Evolutionary conservation across 805 yeast genomes (phyloP), one percentile per base, ranked within the genome.

Genomic region (Ogataea thermomethanolica): DNA sequence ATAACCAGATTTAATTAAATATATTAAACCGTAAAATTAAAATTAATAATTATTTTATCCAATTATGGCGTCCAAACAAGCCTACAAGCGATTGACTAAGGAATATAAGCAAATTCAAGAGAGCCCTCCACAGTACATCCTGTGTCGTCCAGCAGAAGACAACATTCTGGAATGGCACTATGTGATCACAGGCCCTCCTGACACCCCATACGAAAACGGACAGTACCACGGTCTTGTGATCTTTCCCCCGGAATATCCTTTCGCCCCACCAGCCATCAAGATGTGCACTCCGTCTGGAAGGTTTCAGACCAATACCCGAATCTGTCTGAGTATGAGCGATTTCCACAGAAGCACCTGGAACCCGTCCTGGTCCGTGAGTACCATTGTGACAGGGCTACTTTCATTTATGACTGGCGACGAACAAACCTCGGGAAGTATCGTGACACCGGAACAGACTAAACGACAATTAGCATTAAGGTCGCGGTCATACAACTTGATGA

Each of bases 321-420:
- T 90, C 21, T 90, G 98, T 64, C 68, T 90, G 35, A 80, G 90
- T n/a, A 89, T 90, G 83, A 82, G 95, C 54, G 97, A 90, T 64
- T 90, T 79, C 61, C 98, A 90, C 54, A 96, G 96, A 3, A 93
- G 89, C 60, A 69, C 84, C 1, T 90, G 98, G 98, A 89, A 90
- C 61, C 97, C 98, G 1, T 88, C 95, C 6, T 90, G 97, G 97
- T 79, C 89, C 32, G 96, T 90, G 20, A 71, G 87, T 25, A 89
- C 97, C 0, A 90, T 90, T 14, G 70, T 90, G 51, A 85, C 81
- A 8, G 98, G 97, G 0, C 67, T 90, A 26, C 67, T 90, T 49
- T 86, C 95, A 58, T 90, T 90, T 56, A 90, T 90, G 98, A 87
- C 95, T 1, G 82, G 93, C 8, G 76, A 77, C 44, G 97, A 90